A percentile compares a stretch with the other conserved stretches of the same genome.
Evolutionary conservation across 176 grass and related monocot species (phyloP).

Genomic region (Cenchrus fungigraminus): DNA sequence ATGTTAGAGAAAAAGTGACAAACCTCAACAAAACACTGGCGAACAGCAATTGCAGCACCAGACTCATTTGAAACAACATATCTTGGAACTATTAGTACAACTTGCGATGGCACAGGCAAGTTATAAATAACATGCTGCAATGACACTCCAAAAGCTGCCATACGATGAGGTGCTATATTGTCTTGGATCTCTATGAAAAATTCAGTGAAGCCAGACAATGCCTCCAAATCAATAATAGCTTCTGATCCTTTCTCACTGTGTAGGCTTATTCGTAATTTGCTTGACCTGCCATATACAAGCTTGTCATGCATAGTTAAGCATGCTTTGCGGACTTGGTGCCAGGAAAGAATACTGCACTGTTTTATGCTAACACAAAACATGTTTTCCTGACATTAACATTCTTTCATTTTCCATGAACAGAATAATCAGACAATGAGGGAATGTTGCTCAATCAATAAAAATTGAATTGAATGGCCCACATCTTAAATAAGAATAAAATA

Average conservation of each 20-base stretch:
- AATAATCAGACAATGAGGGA: slow-evolving; percentile 1
- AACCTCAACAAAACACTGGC: slow-evolving; percentile 81
- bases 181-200: slow-evolving; percentile 68
- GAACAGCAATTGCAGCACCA: slow-evolving; percentile 59
- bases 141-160: slow-evolving; percentile 68
- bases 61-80: slow-evolving; percentile 83
- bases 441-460: slow-evolving; percentile 33
- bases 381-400: slow-evolving; percentile 26
- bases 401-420: slow-evolving; percentile 30
- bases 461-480: slow-evolving; percentile 14
- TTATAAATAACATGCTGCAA: slow-evolving; percentile 52
- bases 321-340: neutral
- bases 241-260: slow-evolving; percentile 53
- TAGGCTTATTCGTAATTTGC: slow-evolving; percentile 68
- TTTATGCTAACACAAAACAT: slow-evolving; percentile 12
- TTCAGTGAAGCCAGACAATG: slow-evolving; percentile 80
- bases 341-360: slow-evolving; percentile 24
- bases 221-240: slow-evolving; percentile 64
- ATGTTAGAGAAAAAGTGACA: slow-evolving; percentile 44
- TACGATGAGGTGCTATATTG: slow-evolving; percentile 44
- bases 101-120: slow-evolving; percentile 60
- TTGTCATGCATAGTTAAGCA: slow-evolving; percentile 33
- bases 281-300: slow-evolving; percentile 60
- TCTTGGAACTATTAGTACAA: slow-evolving; percentile 74
- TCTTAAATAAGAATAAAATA: slow-evolving; percentile 11